Evolutionary conservation across 495 filamentous ascomycete species (phyloP).

Genomic region (Podospora conica): DNA sequence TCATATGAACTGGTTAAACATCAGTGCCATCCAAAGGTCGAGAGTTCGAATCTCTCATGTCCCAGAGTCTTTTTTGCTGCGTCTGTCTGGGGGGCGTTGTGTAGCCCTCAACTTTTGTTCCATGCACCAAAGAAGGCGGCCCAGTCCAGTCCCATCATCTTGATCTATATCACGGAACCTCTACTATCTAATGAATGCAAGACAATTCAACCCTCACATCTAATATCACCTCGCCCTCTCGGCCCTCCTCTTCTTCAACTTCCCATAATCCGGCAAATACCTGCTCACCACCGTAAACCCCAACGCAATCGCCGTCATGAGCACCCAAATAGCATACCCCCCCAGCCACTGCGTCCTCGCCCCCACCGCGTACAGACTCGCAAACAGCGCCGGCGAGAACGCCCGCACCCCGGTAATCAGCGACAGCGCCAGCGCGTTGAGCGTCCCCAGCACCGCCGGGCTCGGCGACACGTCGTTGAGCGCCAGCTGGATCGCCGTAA

Average conservation of each 20-base stretch:
- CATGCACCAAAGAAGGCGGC: too few species aligned
- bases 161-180: too few species aligned
- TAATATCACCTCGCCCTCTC: constrained; percentile 1
- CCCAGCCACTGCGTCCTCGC: constrained; percentile 47
- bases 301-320: constrained; percentile 45
- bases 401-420: constrained; percentile 46
- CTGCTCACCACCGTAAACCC: constrained; percentile 39
- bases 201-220: too few species aligned
- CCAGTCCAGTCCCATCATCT: too few species aligned
- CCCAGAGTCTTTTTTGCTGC: constrained; percentile 4
- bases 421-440: constrained; percentile 60
- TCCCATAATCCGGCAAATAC: constrained; percentile 45
- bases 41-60: constrained; percentile 20
- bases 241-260: constrained; percentile 29
- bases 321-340: constrained; percentile 62
- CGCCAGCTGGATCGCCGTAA: constrained; percentile 60
- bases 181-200: too few species aligned
- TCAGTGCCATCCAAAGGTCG: constrained; percentile 19
- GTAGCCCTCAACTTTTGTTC: too few species aligned
- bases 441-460: constrained; percentile 50
- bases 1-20: constrained; percentile 17
- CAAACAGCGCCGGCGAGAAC: constrained; percentile 54
- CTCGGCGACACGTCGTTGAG: constrained; percentile 63
- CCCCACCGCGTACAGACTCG: constrained; percentile 57
- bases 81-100: too few species aligned